Evolutionary conservation across 805 yeast species (phyloP), one percentile per base, ranked within the genome.

Genomic region (Candida alai): DNA sequence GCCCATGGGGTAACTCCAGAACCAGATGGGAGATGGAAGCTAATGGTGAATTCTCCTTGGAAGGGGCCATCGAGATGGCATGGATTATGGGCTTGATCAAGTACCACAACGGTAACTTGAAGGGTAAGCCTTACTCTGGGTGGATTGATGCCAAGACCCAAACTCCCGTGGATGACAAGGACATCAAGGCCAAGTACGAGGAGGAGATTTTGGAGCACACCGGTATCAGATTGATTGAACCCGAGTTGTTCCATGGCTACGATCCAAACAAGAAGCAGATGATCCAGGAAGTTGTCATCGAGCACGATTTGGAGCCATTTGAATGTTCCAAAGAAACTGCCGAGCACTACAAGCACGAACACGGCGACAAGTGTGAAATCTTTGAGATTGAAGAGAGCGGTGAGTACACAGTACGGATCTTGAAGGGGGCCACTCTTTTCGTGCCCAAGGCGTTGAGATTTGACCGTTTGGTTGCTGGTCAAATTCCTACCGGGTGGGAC

Each of bases 11-110:
- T 77, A 88, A 89, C 61, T 68, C 98, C 24, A 84, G 97, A 76
- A 93, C 98, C 37, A 80, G 98, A 74, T 93, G 98, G 98, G 97
- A 93, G 67, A 93, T 93, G 95, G 98, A 93, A 70, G 86, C 97
- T 29, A 48, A 62, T 41, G 98, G 98, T 54, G 87, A 84, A 57
- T 93, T 93, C 67, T 89, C 97, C 7, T 70, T 93, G 51, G 98
- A 93, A 68, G 98, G 98, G 56, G 84, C 96, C 56, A 83, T 93
- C 57, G 98, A 93, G 70, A 89, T 93, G 95, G 97, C 99, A 32
- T 93, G 97, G 97, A 89, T 93, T 51, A 93, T 93, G 97, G 97
- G 97, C 48, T 76, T 84, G 58, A 89, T 93, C 69, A 87, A 86
- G 68, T 93, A 93, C 70, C 93, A 85, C 70, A 85, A 86, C 49